phyloP scores from a whole-genome alignment of 148 eudicot species.

The Chenopodium formosanum region DNA sequence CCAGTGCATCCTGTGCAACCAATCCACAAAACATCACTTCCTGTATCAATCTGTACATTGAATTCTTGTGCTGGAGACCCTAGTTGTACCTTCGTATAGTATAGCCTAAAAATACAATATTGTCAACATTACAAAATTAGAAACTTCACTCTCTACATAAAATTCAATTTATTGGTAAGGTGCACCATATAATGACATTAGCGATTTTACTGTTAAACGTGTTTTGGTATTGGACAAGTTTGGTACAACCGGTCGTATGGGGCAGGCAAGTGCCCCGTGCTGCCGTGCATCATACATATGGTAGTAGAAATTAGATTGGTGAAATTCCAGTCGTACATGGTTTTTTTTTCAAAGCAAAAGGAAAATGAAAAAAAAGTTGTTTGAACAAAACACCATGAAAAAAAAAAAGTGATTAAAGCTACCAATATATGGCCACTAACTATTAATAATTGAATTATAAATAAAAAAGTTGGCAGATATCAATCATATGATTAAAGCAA shows the following conservation, averaged over 20 bases:
- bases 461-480: constrained; percentile 9
- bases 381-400: neutral
- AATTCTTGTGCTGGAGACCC: constrained; percentile 80
- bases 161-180: neutral
- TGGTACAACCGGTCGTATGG: no score
- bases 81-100: constrained; percentile 72
- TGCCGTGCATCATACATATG: no score
- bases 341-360: neutral
- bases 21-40: constrained; percentile 96
- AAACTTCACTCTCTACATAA: neutral
- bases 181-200: neutral
- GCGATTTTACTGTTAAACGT: neutral
- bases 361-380: neutral
- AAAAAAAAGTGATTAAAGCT: constrained; percentile 5
- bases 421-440: neutral
- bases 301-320: neutral
- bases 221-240: neutral
- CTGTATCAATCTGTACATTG: constrained; percentile 92
- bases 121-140: constrained; percentile 2
- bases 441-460: constrained; percentile 4
- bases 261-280: no score
- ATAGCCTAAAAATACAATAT: constrained; percentile 50
- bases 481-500: constrained; percentile 8
- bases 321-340: neutral
- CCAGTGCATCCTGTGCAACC: constrained; percentile 76